A percentile compares a stretch with the other conserved stretches of the same genome.
Evolutionary conservation across 2,329 filamentous ascomycete genomes (phyloP).

Genomic region (Neopestalotiopsis sp.): DNA sequence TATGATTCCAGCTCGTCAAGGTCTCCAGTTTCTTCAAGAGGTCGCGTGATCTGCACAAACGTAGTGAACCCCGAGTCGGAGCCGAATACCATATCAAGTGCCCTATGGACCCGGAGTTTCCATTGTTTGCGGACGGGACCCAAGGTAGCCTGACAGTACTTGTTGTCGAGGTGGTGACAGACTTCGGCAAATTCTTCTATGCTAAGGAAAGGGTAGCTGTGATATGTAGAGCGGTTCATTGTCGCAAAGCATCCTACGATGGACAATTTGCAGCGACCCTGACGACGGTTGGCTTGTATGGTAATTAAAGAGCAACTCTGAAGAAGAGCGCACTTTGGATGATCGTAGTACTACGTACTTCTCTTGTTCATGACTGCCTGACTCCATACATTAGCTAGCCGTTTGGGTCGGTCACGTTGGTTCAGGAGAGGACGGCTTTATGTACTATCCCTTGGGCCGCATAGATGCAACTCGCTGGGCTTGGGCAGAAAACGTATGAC

Average conservation of each 20-base stretch:
- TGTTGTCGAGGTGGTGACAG: slow-evolving; percentile 66
- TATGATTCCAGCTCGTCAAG: slow-evolving; percentile 53
- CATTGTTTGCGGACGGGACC: slow-evolving; percentile 59
- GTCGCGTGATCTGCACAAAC: slow-evolving; percentile 61
- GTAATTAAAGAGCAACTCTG: too few species aligned
- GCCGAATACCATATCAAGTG: slow-evolving; percentile 51
- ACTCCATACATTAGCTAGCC: too few species aligned
- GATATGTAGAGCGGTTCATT: slow-evolving; percentile 42
- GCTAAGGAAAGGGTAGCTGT: slow-evolving; percentile 65
- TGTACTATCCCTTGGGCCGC: too few species aligned
- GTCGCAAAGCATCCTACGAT: slow-evolving; percentile 4
- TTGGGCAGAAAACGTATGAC: too few species aligned
- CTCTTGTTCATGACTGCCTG: too few species aligned
- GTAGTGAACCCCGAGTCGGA: slow-evolving; percentile 51
- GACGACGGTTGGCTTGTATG: too few species aligned
- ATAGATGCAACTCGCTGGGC: too few species aligned
- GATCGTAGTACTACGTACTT: too few species aligned
- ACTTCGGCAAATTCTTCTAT: slow-evolving; percentile 67
- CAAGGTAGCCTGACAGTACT: slow-evolving; percentile 62
- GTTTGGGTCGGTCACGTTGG: too few species aligned
- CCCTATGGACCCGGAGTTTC: slow-evolving; percentile 58
- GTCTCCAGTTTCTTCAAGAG: slow-evolving; percentile 47
- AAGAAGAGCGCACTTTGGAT: too few species aligned
- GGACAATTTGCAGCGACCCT: too few species aligned
- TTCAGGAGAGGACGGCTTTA: too few species aligned